phyloP scores from a whole-genome alignment of 805 yeast genomes.

The Pichia nanzhaoensis region DNA sequence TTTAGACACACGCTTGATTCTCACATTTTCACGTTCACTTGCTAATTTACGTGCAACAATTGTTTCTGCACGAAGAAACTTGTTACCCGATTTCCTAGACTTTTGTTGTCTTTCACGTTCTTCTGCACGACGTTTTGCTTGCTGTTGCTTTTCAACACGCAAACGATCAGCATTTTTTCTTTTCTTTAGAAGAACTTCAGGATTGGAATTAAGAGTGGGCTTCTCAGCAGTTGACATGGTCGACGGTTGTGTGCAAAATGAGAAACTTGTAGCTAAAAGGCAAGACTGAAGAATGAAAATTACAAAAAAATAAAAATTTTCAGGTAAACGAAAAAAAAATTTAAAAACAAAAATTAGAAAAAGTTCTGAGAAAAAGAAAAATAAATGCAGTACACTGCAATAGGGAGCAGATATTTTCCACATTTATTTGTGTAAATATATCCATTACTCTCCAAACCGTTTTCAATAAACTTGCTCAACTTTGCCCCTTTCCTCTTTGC shows the following conservation, averaged over 20 bases:
- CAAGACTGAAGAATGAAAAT: no score
- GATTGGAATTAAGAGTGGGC: conserved; percentile 44
- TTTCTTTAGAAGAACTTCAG: conserved; percentile 70
- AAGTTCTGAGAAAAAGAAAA: no score
- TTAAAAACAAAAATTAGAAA: neutral
- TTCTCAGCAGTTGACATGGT: conserved; percentile 5
- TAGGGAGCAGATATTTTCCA: no score
- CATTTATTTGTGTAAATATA: no score
- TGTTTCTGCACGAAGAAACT: conserved; percentile 68
- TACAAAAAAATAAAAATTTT: no score
- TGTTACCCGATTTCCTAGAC: conserved; percentile 36
- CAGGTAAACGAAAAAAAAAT: no score
- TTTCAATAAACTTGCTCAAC: conserved; percentile 27
- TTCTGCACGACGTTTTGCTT: conserved; percentile 45
- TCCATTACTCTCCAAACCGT: neutral
- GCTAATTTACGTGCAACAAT: conserved; percentile 62
- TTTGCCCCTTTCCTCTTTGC: conserved; percentile 21
- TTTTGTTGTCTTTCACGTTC: conserved; percentile 39
- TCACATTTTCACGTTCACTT: conserved; percentile 57
- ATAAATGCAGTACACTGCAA: no score
- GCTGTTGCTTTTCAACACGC: conserved; percentile 67
- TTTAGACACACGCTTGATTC: conserved; percentile 57
- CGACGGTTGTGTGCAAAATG: neutral
- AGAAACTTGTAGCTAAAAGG: neutral
- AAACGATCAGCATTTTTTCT: conserved; percentile 73